These are phyloP conservation scores for Petrea volubilis DNA, from an alignment of 257 asterid species.

Conservation along the genomic window DNA sequence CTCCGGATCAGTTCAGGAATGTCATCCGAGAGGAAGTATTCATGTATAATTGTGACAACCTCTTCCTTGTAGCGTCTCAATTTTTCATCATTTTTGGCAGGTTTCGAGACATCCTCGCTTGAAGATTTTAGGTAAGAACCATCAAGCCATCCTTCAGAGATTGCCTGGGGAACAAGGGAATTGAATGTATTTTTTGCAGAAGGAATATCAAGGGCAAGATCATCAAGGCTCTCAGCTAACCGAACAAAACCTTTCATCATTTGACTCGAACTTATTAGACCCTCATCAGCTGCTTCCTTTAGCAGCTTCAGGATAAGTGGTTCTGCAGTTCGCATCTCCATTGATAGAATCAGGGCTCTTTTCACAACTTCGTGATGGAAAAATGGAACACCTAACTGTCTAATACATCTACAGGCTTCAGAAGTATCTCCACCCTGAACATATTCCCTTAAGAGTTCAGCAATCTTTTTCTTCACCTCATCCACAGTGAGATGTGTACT, in stretches of 20 bases:
- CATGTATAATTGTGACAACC: constrained; percentile 76
- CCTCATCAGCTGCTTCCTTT: constrained; percentile 93
- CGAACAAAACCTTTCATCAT: constrained; percentile 87
- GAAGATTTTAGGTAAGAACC: constrained; percentile 55
- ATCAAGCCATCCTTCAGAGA: constrained; percentile 95
- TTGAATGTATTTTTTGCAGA: constrained; percentile 68
- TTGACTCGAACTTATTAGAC: constrained; percentile 91
- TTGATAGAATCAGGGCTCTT: constrained; percentile 76
- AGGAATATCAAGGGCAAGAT: constrained; percentile 96
- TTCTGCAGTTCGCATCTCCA: constrained; percentile 79
- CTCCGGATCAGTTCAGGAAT: constrained; percentile 90
- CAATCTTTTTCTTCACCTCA: constrained; percentile 86
- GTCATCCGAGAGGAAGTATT: constrained; percentile 91
- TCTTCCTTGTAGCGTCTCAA: constrained; percentile 79
- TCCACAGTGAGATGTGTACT: constrained; percentile 91
- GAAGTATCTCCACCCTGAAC: constrained; percentile 86
- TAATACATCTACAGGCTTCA: constrained; percentile 94
- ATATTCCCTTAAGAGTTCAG: constrained; percentile 83
- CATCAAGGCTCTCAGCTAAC: constrained; percentile 85
- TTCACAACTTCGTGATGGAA: constrained; percentile 99
- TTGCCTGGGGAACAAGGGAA: constrained; percentile 65
- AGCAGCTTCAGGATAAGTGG: constrained; percentile 63
- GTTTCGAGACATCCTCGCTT: constrained; percentile 42
- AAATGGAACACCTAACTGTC: constrained; percentile 88
- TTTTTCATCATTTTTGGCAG: constrained; percentile 51